Base-by-base conservation (phyloP, 306 rosid genomes). In the Lithocarpus polystachyus region DNA sequence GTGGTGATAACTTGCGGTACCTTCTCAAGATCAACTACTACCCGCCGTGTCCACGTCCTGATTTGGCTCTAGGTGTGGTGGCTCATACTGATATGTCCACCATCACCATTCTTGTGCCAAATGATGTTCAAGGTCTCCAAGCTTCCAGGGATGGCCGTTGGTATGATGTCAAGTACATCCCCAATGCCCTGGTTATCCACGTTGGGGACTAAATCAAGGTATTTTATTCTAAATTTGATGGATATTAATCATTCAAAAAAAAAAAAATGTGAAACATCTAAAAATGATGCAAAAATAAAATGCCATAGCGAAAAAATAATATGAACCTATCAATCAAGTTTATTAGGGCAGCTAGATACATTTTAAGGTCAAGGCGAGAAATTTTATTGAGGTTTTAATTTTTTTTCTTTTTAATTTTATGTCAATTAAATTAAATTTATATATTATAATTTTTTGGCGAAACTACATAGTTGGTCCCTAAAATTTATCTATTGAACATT, bases 21-120 rank as follows among this genome's bases (percentile, higher is more conserved):
- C 87, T 90, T 35, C 65, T 92, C n/a, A 94, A 94, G 79, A 90
- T 94, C n/a, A 94, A 94, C 61, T 92, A 94, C 35, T 94, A 92
- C 68, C 97, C 96, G 22, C 96, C 97, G 4, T 94, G 97, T 45
- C 96, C 98, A 2, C 84, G 88, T 12, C 97, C 98, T 43, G 96
- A 92, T 76, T 86, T 92, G 0, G 94, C 92, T 3, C 80, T 92
- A 3, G 97, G 98, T 12, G 93, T 91, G 10, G 89, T 87, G 28
- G 84, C 90, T 2, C 98, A 93, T 81, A 93, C 98, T 0, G 98
- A 93, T 86, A 84, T 93, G 91, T 85, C 90, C 8, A 6, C 82
- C 75, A 1, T 93, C 3, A 90, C 98, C 68, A 81, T 93, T 57
- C 82, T 93, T 0, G 95, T 91, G 0, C 95, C 98, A 1, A 93